Conservation (phyloP, 164 flowering plant species). For the Chloranthus sessilifolius region DNA sequence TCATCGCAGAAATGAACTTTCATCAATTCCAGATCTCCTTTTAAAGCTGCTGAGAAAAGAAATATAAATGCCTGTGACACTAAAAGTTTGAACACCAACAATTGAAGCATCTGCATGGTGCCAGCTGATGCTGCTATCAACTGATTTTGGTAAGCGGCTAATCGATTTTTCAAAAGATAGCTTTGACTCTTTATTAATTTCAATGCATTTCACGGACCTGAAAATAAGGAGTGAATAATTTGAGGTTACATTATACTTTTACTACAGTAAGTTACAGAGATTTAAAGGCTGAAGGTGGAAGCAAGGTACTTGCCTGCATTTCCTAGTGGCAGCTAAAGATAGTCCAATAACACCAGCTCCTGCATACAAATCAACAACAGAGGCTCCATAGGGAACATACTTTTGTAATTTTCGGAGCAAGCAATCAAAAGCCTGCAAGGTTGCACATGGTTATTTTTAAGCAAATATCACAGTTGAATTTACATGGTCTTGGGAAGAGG, state of each 20-base stretch:
- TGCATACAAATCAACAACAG: slow-evolving; percentile 91
- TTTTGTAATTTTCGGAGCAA: slow-evolving; percentile 79
- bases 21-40: neutral
- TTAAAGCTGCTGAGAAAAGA: neutral
- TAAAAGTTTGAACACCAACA: slow-evolving; percentile 33
- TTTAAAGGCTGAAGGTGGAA: neutral
- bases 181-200: slow-evolving; percentile 88
- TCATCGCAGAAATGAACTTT: neutral
- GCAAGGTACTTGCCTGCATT: slow-evolving; percentile 68
- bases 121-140: slow-evolving; percentile 85
- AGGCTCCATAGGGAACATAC: slow-evolving; percentile 77
- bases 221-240: slow-evolving; percentile 7
- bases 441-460: too few relatives aligned
- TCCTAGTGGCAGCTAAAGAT: slow-evolving; percentile 72
- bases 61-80: neutral
- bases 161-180: slow-evolving; percentile 81
- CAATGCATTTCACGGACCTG: slow-evolving; percentile 89
- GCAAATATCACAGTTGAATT: neutral
- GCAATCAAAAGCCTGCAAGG: slow-evolving; percentile 83
- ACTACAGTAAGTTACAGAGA: too few relatives aligned
- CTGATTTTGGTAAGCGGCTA: slow-evolving; percentile 55
- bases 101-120: slow-evolving; percentile 84
- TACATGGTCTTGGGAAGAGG: neutral
- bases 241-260: neutral
- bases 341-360: slow-evolving; percentile 97